Conservation (phyloP, 2,329 filamentous ascomycete genomes). For the Cladorrhinum sp. region DNA sequence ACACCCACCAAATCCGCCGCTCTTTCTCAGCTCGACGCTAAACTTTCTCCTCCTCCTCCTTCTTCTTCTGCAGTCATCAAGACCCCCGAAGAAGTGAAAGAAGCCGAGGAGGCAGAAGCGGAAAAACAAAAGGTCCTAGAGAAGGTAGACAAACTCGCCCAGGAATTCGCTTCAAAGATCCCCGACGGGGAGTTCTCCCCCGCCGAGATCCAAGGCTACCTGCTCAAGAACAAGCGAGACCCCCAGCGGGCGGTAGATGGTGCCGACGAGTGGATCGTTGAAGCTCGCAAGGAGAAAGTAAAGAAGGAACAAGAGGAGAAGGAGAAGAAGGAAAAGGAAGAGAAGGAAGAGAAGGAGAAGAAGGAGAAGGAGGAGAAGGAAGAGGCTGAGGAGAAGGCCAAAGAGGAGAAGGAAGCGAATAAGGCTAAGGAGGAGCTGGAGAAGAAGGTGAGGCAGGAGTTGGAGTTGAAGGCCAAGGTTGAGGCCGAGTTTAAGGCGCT, state of each 20-base stretch:
- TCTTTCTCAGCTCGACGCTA: neutral
- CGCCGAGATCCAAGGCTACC: conserved; percentile 58
- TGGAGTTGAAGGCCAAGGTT: conserved; percentile 30
- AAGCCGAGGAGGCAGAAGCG: conserved; percentile 34
- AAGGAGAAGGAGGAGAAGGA: conserved; percentile 31
- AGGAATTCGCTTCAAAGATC: conserved; percentile 48
- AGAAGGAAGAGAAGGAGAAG: conserved; percentile 34
- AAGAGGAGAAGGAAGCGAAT: conserved; percentile 12
- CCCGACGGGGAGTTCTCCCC: conserved; percentile 57
- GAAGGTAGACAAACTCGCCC: conserved; percentile 45
- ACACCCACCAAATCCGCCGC: conserved; percentile 1
- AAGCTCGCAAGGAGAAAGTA: conserved; percentile 46
- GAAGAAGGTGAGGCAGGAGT: conserved; percentile 26
- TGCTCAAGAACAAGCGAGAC: conserved; percentile 55
- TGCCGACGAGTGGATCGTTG: conserved; percentile 48
- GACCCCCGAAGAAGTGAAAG: conserved; percentile 27
- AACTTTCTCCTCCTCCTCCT: neutral
- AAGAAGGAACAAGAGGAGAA: conserved; percentile 41
- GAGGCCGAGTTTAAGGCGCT: conserved; percentile 15
- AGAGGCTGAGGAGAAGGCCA: conserved; percentile 26
- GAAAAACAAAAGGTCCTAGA: conserved; percentile 36
- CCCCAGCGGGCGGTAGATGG: conserved; percentile 47
- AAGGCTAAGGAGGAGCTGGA: conserved; percentile 25
- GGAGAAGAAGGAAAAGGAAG: conserved; percentile 36
- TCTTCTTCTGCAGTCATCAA: neutral